phyloP scores from a whole-genome alignment of 75 land plant species.

The Cupressus sempervirens region DNA sequence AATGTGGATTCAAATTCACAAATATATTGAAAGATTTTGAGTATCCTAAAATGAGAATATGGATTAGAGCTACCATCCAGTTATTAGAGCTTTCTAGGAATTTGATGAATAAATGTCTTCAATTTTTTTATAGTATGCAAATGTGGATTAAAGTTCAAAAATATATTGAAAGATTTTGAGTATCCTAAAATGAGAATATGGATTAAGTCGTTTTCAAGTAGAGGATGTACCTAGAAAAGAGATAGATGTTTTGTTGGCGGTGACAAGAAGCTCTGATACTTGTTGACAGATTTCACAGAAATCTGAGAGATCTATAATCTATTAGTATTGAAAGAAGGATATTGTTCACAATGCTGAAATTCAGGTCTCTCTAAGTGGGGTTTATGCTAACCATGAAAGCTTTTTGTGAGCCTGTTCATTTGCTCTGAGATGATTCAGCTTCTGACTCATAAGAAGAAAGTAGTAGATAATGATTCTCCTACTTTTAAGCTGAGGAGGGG shows the following conservation, averaged over 20 bases:
- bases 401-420: neutral
- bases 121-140: neutral
- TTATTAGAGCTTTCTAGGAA: neutral
- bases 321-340: neutral
- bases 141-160: neutral
- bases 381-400: neutral
- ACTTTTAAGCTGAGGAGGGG: no score
- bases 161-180: no score
- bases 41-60: no score
- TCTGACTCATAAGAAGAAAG: neutral
- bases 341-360: neutral
- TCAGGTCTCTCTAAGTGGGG: neutral
- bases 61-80: neutral
- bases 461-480: neutral
- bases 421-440: neutral
- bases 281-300: neutral
- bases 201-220: neutral
- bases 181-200: no score
- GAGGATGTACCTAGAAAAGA: neutral
- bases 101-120: neutral
- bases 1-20: neutral
- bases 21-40: no score
- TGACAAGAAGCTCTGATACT: neutral
- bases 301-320: neutral
- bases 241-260: neutral